Conservation (phyloP, 164 flowering plant genomes). For the Umbilicus rupestris region DNA sequence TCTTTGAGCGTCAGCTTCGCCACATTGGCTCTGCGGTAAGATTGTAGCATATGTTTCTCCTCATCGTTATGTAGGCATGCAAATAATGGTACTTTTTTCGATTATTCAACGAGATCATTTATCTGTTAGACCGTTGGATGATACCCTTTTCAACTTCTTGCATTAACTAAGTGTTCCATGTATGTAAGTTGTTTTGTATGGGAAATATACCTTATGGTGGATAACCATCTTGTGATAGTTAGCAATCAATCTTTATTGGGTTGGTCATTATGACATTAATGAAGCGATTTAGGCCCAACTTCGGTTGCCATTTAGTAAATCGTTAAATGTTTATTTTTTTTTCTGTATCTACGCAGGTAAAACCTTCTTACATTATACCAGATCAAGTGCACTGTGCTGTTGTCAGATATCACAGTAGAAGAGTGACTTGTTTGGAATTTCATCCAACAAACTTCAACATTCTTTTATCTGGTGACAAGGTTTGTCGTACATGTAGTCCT, state of each 20-base stretch:
- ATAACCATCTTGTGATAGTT: too few species aligned
- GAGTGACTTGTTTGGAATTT: constrained; percentile 88
- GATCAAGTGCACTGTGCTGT: constrained; percentile 73
- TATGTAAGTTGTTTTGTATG: too few species aligned
- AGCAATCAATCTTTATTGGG: too few species aligned
- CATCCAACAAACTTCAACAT: constrained; percentile 79
- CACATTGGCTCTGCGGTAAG: constrained; percentile 36
- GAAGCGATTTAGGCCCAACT: too few species aligned
- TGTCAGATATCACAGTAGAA: constrained; percentile 79
- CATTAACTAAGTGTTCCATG: too few species aligned
- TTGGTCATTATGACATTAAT: too few species aligned
- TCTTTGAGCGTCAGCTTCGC: constrained; percentile 67
- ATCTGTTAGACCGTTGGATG: neutral
- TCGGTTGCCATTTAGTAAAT: neutral
- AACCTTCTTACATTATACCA: constrained; percentile 61
- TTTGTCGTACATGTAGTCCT: constrained; percentile 10
- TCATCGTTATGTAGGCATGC: neutral
- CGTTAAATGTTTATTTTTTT: neutral
- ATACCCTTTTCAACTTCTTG: too few species aligned
- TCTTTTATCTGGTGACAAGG: constrained; percentile 95
- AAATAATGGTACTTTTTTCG: neutral
- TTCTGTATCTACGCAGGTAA: constrained; percentile 34
- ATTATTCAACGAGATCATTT: too few species aligned
- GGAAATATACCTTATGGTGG: too few species aligned
- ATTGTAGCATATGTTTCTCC: neutral